These are phyloP conservation scores for Cystobasidium pallidum DNA, from an alignment of 1,284 basidiomycete genomes.

Conservation along the genomic window DNA sequence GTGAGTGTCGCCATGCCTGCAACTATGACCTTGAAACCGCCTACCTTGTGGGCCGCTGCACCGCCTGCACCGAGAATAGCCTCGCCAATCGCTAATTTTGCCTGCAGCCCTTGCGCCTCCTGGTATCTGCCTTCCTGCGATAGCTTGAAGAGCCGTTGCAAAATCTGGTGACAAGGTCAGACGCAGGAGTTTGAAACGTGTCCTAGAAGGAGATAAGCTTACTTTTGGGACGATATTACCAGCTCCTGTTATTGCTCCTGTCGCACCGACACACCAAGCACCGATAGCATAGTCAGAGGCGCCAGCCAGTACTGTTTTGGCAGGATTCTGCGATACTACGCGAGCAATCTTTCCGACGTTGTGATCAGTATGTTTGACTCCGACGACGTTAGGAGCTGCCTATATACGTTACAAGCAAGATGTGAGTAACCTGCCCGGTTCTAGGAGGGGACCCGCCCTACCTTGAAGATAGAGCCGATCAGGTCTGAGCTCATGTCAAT, in stretches of 20 bases:
- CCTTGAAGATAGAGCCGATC: conserved; percentile 14
- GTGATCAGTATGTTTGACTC: conserved; percentile 27
- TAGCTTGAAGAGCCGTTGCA: conserved; percentile 20
- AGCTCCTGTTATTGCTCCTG: conserved; percentile 16
- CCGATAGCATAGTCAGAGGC: conserved; percentile 21
- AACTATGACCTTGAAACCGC: not conserved
- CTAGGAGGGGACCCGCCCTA: not conserved
- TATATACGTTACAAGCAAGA: not conserved
- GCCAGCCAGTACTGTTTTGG: conserved; percentile 10
- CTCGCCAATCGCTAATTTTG: conserved; percentile 6
- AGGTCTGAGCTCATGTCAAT: conserved; percentile 20
- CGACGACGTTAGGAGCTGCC: conserved; percentile 16
- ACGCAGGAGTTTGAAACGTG: no score
- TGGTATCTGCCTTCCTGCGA: conserved; percentile 1
- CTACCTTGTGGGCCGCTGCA: conserved; percentile 9
- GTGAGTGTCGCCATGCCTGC: no score
- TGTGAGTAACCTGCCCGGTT: not conserved
- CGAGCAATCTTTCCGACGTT: conserved; percentile 23
- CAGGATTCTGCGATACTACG: not conserved
- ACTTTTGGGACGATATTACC: conserved; percentile 14
- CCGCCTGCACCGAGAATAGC: conserved; percentile 11
- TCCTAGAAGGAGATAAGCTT: not conserved
- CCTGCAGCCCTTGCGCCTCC: conserved; percentile 17
- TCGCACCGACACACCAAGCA: conserved; percentile 20
- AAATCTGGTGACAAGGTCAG: not conserved